Conservation (phyloP, 2,329 filamentous ascomycete species). For the Fusarium proliferatum region DNA sequence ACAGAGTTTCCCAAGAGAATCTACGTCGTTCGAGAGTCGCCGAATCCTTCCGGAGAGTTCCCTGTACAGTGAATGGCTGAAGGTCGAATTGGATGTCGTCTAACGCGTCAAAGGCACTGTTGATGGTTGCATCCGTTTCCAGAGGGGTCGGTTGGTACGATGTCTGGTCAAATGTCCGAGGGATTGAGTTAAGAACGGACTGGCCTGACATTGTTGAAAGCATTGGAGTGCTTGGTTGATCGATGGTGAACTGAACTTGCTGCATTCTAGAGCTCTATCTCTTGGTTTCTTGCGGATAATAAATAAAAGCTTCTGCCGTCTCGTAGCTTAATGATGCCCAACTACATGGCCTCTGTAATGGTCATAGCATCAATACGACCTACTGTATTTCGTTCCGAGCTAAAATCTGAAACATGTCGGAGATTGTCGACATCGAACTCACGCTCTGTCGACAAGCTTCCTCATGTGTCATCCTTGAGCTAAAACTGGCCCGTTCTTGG, state of each 20-base stretch:
- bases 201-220: background rate
- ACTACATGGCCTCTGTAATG: background rate
- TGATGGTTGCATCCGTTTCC: background rate
- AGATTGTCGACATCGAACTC: background rate
- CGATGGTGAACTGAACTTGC: rapidly evolving
- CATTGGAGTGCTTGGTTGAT: background rate
- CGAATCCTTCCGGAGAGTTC: background rate
- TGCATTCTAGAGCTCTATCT: rapidly evolving
- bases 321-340: background rate
- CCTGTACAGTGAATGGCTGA: background rate
- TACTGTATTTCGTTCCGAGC: background rate
- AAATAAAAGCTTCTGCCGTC: background rate
- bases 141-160: background rate
- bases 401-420: background rate
- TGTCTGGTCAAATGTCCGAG: background rate
- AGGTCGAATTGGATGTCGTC: background rate
- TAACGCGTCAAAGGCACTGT: background rate
- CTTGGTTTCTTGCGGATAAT: background rate
- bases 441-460: background rate
- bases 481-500: background rate
- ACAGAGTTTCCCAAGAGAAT: background rate
- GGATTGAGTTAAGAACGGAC: background rate
- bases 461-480: background rate
- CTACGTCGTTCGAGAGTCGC: background rate
- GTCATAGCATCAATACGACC: background rate